Evolutionary conservation across 495 filamentous ascomycete genomes (phyloP), one percentile per base, ranked within the genome.

Genomic region (Xylaria venustula): DNA sequence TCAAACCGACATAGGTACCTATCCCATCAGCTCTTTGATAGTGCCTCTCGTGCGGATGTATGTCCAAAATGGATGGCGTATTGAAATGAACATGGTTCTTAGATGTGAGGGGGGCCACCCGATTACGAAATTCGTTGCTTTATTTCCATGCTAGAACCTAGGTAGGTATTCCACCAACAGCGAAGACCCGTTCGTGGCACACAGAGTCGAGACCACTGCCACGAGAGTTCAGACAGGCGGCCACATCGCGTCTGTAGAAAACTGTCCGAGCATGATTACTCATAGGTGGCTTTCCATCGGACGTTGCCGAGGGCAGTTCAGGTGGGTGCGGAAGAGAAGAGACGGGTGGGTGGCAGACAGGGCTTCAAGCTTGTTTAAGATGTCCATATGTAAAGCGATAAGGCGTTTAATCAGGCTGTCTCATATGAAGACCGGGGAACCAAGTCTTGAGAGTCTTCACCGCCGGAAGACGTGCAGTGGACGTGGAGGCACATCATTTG

Each of bases 401-500:
- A n/a, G n/a, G n/a, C n/a, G n/a, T 15, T 25, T 42, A 30, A 60
- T 34, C 53, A 25, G 56, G 9, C 50, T 56, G 53, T 46, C 37
- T 56, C 44, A 58, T 15, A 5, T 44, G 25, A 17, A 49, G 23
- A 42, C 15, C 9, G 49, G 23, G 50, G 30, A 41, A 37, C 20
- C 34, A 41, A 20, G 23, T 50, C 17, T 45, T 26, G 40, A 28
- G 14, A 59, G 67, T 59, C 60, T 42, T 60, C 48, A 44, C 61
- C 67, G 60, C 61, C 63, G 58, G 54, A 54, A 64, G 60, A 65
- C 62, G 66, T 63, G 68, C 63, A 54, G 54, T 51, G 62, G 60
- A 65, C 62, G 66, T 63, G 68, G 66, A 53, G 63, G 59, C 58
- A 69, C 61, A 61, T 51, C 45, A 50, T 62, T 57, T 54, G 60